Base-by-base conservation (phyloP, 1,284 basidiomycete species). In the Cutaneotrichosporon sp. region DNA sequence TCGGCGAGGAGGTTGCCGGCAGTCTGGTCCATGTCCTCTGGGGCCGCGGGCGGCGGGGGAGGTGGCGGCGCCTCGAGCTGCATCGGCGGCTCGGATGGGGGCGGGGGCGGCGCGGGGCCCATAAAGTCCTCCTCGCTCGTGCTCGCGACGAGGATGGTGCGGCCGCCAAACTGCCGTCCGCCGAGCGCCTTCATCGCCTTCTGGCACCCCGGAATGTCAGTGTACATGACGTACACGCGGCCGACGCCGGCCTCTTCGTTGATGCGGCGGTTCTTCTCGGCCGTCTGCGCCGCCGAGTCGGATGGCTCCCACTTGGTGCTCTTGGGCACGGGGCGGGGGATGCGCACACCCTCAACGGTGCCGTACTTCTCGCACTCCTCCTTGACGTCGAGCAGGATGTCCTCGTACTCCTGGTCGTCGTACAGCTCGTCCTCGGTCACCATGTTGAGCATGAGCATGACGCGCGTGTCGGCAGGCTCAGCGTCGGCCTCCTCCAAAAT, bases 361-460 rank as follows among this genome's bases (percentile, higher is more conserved):
- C 95, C 95, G 75, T 89, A 94, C 72, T 86, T 89, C 18, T 83
- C 82, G 56, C 91, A 94, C 81, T 99, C 95, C 67, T 95, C 91
- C 70, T 90, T 90, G 74, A 99, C 88, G 77, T 99, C 95, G 74
- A 97, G 93, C 66, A 92, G 87, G 60, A 99, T 87, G 70, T 99
- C 95, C 20, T 86, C 86, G 75, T 97, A 99, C 74, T 99, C 95
- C 65, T 88, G 83, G 77, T 98, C 95, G 74, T 95, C 89, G 27
- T 85, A 80, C 58, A 99, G 85, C 76, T 99, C 95, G 60, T 99
- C 95, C 3, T 91, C 81, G 0, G 91, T 92, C 66, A 99, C 94
- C 97, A 99, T 99, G 84, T 99, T 99, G 74, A 99, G 83, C 89
- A 99, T 91, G 74, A 97, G 88, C 75, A 99, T 85, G 75, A 95